Conservation (phyloP, 192 early-diverging fungal species). For the Phlyctochytrium planicorne region DNA sequence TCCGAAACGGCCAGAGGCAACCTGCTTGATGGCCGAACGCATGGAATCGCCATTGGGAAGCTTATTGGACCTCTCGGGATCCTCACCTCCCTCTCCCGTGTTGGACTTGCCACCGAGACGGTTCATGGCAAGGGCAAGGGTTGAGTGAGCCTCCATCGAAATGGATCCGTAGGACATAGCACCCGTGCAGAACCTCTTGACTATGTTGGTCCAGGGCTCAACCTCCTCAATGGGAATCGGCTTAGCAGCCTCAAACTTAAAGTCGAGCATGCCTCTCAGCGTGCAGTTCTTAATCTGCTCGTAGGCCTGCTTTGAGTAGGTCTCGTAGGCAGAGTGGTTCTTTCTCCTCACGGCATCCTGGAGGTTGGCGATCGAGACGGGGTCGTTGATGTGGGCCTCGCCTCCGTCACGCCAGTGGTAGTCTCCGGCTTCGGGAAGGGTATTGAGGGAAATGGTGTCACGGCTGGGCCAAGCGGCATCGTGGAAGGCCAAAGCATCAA, state of each 20-base stretch:
- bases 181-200: constrained; percentile 94
- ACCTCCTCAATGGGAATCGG: constrained; percentile 90
- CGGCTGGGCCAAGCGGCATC: constrained; percentile 79
- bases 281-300: constrained; percentile 89
- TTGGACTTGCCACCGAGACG: constrained; percentile 94
- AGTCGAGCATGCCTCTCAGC: constrained; percentile 90
- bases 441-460: constrained; percentile 54
- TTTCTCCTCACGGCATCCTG: constrained; percentile 95
- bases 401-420: constrained; percentile 97
- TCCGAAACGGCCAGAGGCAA: constrained; percentile 97
- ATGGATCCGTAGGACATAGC: constrained; percentile 99
- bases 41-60: constrained; percentile 72
- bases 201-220: constrained; percentile 96
- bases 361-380: constrained; percentile 79
- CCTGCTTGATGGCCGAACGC: constrained; percentile 97
- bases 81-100: constrained; percentile 98
- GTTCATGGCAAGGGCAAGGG: constrained; percentile 96
- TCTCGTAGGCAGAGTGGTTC: constrained; percentile 83
- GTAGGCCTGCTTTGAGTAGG: constrained; percentile 75
- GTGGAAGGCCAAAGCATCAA: constrained; percentile 85
- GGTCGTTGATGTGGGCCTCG: constrained; percentile 89
- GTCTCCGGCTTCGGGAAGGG: constrained; percentile 91
- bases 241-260: constrained; percentile 70
- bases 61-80: constrained; percentile 76
- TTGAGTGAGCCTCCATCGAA: constrained; percentile 88